Evolutionary conservation across 192 early-diverging fungal genomes (phyloP).

Genomic region (Cetraspora pellucida): DNA sequence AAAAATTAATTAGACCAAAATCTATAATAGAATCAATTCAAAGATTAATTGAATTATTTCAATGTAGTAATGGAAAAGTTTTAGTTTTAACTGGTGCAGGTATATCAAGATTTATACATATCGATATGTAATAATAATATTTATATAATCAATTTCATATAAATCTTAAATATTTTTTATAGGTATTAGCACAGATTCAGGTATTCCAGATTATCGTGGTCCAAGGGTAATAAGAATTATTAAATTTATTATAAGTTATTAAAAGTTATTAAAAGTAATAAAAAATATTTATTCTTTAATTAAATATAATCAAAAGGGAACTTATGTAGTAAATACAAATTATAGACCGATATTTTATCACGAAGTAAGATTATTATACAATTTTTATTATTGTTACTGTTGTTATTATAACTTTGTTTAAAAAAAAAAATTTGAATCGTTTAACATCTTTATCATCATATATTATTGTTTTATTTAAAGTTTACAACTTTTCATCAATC

Average conservation of each 20-base stretch:
- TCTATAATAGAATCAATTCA: neutral
- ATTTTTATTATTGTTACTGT: no score
- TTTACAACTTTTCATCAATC: conserved; percentile 59
- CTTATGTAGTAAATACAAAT: conserved; percentile 69
- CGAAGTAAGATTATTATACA: conserved; percentile 48
- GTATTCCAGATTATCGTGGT: conserved; percentile 88
- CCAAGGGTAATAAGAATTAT: conserved; percentile 51
- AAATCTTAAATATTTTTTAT: conserved; percentile 21
- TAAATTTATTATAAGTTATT: no score
- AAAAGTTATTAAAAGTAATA: no score
- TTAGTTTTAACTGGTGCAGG: conserved; percentile 60
- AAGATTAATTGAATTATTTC: neutral
- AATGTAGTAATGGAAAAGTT: conserved; percentile 32
- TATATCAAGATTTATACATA: neutral
- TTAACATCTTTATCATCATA: neutral
- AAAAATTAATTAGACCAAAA: neutral
- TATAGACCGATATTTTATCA: conserved; percentile 88
- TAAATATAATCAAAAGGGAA: conserved; percentile 46
- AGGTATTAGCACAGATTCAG: conserved; percentile 66
- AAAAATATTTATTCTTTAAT: no score
- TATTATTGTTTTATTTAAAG: neutral
- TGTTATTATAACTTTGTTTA: no score
- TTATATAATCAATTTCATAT: conserved; percentile 3
- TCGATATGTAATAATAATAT: neutral
- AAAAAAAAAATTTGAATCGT: neutral